Evolutionary conservation across 768 basidiomycete genomes (phyloP).

Genomic region (Boletus barrowsii): DNA sequence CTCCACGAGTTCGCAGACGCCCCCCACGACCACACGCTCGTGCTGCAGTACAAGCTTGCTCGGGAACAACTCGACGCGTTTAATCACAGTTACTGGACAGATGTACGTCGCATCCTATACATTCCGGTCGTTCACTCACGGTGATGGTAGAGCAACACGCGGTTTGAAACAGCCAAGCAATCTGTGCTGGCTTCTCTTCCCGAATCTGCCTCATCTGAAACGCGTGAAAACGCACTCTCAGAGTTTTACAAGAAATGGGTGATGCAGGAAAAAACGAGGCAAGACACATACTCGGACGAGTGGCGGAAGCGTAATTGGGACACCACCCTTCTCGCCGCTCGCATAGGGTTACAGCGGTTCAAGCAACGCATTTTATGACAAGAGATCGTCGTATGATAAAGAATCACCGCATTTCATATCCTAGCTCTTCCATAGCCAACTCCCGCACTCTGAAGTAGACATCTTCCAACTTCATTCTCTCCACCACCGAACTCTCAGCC

Average conservation of each 20-base stretch:
- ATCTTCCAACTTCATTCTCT: conserved; percentile 52
- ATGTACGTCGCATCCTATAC: conserved; percentile 46
- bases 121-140: conserved; percentile 3
- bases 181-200: conserved; percentile 57
- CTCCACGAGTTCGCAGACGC: conserved; percentile 59
- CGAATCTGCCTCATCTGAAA: conserved; percentile 42
- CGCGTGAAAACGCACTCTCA: conserved; percentile 67
- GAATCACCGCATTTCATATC: conserved; percentile 31
- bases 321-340: conserved; percentile 55
- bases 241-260: conserved; percentile 76
- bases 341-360: conserved; percentile 50
- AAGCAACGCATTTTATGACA: conserved; percentile 30
- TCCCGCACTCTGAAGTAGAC: conserved; percentile 63
- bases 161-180: conserved; percentile 72
- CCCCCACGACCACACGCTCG: conserved; percentile 40
- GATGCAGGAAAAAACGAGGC: conserved; percentile 57
- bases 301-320: conserved; percentile 64
- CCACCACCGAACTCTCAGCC: conserved; percentile 56
- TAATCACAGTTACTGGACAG: conserved; percentile 77
- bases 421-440: conserved; percentile 51
- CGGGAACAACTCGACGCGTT: conserved; percentile 71
- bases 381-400: not conserved
- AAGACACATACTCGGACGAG: conserved; percentile 58
- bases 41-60: conserved; percentile 69
- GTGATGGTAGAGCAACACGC: conserved; percentile 61